Conservation (phyloP, 2,329 filamentous ascomycete species). For the Aureobasidium sp. region DNA sequence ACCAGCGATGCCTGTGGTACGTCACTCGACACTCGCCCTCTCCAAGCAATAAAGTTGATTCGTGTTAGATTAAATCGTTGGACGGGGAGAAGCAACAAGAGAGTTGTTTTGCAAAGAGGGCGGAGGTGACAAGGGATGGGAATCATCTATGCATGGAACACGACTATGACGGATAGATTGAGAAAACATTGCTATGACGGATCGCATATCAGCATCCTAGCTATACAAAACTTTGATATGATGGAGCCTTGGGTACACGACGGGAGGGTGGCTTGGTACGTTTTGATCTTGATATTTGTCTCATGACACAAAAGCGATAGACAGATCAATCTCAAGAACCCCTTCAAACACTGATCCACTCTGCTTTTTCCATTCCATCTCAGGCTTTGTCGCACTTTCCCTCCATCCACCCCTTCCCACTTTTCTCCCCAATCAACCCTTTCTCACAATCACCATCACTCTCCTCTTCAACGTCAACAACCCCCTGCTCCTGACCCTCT, state of each 20-base stretch:
- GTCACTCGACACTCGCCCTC: not conserved
- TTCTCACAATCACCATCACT: not conserved
- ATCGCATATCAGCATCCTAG: not conserved
- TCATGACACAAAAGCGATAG: not conserved
- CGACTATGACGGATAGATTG: not conserved
- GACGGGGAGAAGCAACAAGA: not conserved
- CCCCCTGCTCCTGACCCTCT: not conserved
- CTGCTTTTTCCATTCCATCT: no score
- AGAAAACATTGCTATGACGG: not conserved
- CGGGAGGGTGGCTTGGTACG: not conserved
- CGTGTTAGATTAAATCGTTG: conserved; percentile 1
- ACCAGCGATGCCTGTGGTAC: conserved; percentile 11
- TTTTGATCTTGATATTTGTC: not conserved
- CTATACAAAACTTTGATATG: not conserved
- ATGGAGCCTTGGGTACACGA: not conserved
- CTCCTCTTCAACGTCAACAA: not conserved
- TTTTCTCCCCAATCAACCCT: not conserved
- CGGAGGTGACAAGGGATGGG: not conserved
- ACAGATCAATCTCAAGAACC: not conserved
- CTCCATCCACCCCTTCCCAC: no score
- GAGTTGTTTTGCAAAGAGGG: not conserved
- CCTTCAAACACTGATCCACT: not conserved
- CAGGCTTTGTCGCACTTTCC: not conserved
- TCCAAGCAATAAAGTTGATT: not conserved
- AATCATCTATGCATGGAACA: not conserved